Conservation (phyloP, 208 protist species). For the Crithidia mellificae region DNA sequence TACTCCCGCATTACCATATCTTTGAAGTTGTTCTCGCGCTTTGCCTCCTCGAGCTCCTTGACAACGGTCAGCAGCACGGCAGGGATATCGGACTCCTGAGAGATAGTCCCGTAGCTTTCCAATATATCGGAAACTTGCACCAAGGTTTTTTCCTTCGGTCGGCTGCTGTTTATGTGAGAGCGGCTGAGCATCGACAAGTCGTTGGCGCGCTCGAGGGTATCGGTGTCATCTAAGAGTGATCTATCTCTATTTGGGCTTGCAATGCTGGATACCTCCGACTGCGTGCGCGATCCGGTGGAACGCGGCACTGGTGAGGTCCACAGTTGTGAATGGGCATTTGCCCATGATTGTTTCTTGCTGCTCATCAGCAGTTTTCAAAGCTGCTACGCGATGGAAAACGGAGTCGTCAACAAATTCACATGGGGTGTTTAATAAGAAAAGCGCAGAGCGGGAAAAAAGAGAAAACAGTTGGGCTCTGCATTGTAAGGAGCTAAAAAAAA, state of each 20-base stretch:
- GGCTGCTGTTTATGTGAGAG: not conserved
- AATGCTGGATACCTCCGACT: constrained; percentile 34
- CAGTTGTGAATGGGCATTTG: constrained; percentile 35
- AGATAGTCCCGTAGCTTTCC: constrained; percentile 45
- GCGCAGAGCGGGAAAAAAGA: too few species aligned
- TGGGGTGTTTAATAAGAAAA: too few species aligned
- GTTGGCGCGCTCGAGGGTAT: not conserved
- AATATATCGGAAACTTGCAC: constrained; percentile 65
- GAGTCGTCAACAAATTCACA: too few species aligned
- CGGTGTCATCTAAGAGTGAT: constrained; percentile 29
- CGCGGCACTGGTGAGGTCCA: constrained; percentile 25
- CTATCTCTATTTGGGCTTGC: constrained; percentile 36
- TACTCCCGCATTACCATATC: constrained; percentile 57
- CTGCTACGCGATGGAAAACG: constrained; percentile 1
- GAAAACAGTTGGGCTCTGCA: too few species aligned
- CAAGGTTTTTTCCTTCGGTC: constrained; percentile 19
- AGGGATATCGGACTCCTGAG: constrained; percentile 34
- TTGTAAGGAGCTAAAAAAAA: too few species aligned
- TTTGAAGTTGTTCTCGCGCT: constrained; percentile 46
- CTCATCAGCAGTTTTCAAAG: constrained; percentile 15
- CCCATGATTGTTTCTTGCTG: constrained; percentile 34
- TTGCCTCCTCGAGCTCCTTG: constrained; percentile 55
- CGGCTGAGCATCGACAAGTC: not conserved
- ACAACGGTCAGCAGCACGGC: constrained; percentile 45
- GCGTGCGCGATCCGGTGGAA: constrained; percentile 23